Conservation (phyloP, 164 flowering plant species). For the Liquidambar formosana region DNA sequence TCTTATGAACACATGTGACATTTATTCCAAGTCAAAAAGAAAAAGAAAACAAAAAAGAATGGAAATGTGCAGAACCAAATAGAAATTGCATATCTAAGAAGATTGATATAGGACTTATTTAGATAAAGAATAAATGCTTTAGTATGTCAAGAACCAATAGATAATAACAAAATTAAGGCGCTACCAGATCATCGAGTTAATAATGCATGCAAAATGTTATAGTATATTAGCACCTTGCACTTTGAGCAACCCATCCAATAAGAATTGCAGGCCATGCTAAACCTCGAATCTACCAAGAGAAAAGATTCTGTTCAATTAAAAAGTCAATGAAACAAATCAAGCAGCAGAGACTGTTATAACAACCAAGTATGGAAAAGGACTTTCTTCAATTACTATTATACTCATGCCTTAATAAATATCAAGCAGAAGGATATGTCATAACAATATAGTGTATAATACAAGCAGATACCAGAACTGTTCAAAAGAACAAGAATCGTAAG, state of each 20-base stretch:
- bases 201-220: not conserved
- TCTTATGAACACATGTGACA: too few relatives aligned
- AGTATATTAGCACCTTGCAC: constrained; percentile 73
- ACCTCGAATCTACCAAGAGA: constrained; percentile 72
- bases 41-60: too few relatives aligned
- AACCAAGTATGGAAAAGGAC: not conserved
- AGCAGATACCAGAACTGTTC: not conserved
- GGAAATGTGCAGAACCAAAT: too few relatives aligned
- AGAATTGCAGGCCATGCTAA: constrained; percentile 98
- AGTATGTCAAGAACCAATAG: not conserved
- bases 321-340: constrained; percentile 3
- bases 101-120: not conserved
- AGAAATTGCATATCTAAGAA: not conserved
- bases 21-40: too few relatives aligned
- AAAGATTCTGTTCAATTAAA: constrained; percentile 2
- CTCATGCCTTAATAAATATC: not conserved
- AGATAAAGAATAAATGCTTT: not conserved
- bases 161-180: not conserved
- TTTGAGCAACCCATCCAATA: constrained; percentile 92
- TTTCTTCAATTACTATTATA: not conserved
- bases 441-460: not conserved
- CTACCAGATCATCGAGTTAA: too few relatives aligned
- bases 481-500: not conserved
- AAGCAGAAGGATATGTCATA: not conserved
- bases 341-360: not conserved